These are phyloP conservation scores for Penicillium goetzii DNA, from an alignment of 495 filamentous ascomycete genomes.

Conservation along the genomic window DNA sequence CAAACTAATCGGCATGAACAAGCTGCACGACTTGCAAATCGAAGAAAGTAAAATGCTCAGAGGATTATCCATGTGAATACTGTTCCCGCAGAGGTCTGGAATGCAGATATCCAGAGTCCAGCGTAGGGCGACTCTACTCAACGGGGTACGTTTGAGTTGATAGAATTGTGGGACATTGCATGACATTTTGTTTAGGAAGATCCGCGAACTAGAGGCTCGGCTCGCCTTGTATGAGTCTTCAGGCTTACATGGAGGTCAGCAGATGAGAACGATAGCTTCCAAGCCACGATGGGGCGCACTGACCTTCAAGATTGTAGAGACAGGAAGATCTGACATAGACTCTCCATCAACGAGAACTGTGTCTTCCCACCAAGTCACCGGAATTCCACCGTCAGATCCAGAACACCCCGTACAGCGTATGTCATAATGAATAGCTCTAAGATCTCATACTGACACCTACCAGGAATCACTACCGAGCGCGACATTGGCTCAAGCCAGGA, in stretches of 20 bases:
- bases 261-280: not conserved
- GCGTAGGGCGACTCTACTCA: slow-evolving; percentile 2
- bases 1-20: not conserved
- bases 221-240: slow-evolving; percentile 13
- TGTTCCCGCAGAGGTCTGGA: slow-evolving; percentile 9
- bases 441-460: not conserved
- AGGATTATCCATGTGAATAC: slow-evolving; percentile 11
- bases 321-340: not conserved
- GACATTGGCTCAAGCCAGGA: slow-evolving; percentile 19
- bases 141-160: not conserved
- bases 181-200: slow-evolving; percentile 2
- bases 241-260: not conserved
- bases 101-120: slow-evolving; percentile 11
- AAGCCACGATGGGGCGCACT: not conserved
- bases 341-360: not conserved
- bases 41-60: slow-evolving; percentile 17
- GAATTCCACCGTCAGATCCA: not conserved
- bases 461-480: slow-evolving; percentile 15
- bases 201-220: slow-evolving; percentile 16
- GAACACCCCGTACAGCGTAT: not conserved
- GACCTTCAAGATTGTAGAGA: not conserved
- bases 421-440: accelerated
- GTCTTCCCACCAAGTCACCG: not conserved
- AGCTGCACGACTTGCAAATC: slow-evolving; percentile 16
- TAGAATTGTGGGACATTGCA: not conserved